A percentile compares a stretch with the other conserved stretches of the same genome.
phyloP scores from a whole-genome alignment of 1,284 basidiomycete genomes.

The Leccinum subrobustum region DNA sequence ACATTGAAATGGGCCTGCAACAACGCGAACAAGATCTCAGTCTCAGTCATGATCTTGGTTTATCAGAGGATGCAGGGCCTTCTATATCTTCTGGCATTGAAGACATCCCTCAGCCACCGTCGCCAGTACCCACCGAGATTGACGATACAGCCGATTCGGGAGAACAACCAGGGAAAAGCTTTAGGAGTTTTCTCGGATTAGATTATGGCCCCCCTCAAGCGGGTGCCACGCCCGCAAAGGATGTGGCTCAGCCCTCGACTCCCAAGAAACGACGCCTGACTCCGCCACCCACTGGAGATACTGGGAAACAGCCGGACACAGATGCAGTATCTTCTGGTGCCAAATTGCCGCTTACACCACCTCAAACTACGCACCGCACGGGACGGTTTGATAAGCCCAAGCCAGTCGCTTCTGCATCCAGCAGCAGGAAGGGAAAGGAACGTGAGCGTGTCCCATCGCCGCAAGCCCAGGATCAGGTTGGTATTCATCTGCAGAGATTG shows the following conservation, averaged over 20 bases:
- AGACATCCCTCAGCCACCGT: slow-evolving; percentile 23
- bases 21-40: slow-evolving; percentile 18
- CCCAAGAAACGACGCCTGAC: slow-evolving; percentile 25
- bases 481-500: slow-evolving; percentile 3
- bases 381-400: background rate
- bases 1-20: slow-evolving; percentile 21
- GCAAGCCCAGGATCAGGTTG: slow-evolving; percentile 10
- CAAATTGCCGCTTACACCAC: slow-evolving; percentile 20
- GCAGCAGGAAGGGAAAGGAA: slow-evolving; percentile 25
- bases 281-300: background rate
- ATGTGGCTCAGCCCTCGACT: slow-evolving; percentile 22
- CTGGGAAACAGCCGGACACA: background rate
- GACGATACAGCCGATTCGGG: slow-evolving; percentile 23
- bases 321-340: background rate
- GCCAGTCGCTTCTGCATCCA: background rate
- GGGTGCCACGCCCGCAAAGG: background rate
- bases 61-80: slow-evolving; percentile 6
- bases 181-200: slow-evolving; percentile 28
- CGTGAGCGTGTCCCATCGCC: slow-evolving; percentile 12
- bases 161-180: slow-evolving; percentile 11
- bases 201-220: slow-evolving; percentile 13
- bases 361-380: slow-evolving; percentile 11
- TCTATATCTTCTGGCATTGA: background rate
- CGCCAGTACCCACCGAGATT: slow-evolving; percentile 26
- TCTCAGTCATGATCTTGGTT: slow-evolving; percentile 9